Base-by-base conservation (phyloP, 1,139 yeast genomes). In the Candida neerlandica region DNA sequence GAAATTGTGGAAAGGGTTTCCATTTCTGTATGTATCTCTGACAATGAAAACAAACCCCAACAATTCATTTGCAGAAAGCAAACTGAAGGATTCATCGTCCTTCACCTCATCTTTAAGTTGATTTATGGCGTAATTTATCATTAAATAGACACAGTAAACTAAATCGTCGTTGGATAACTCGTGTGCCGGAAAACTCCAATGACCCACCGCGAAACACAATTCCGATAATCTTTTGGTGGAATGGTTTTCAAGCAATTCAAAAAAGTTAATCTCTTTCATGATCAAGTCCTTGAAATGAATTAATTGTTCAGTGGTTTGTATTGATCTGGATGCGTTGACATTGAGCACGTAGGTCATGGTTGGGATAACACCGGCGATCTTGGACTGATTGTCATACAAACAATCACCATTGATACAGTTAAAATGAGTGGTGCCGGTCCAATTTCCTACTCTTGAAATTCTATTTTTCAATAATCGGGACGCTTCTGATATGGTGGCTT, bases 1-100 rank as follows among this genome's bases (percentile, higher is more conserved):
- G 64, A 91, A 94, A 69, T 92, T 92, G 70, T 94, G 99, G 72
- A 92, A 94, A 6, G 94, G 90, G 63, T 92, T 91, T 2, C 90
- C 90, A 57, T 82, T 82, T 61, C 87, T 85, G 65, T 94, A 94
- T 42, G 89, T 81, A 59, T 88, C 88, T 55, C 96, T 80, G 5
- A 86, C 78, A 62, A 81, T 77, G 56, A 82, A 80, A 27, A 87
- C 70, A 55, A 89, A 76, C n/a, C 78, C 78, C 45, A 83, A 65
- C 23, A 87, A 67, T 51, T 75, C 77, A 58, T 78, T 78, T 32
- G 74, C 70, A 14, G 71, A 48, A 5, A 77, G 67, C 2, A 63
- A 55, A 27, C 65, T 50, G 62, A 62, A 10, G 11, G 44, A 44
- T 2, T 27, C 21, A 16, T 37, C 46, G 11, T 32, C 19, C 5